Evolutionary conservation across 106 monocot genomes (phyloP).

Genomic region (Narthecium ossifragum): DNA sequence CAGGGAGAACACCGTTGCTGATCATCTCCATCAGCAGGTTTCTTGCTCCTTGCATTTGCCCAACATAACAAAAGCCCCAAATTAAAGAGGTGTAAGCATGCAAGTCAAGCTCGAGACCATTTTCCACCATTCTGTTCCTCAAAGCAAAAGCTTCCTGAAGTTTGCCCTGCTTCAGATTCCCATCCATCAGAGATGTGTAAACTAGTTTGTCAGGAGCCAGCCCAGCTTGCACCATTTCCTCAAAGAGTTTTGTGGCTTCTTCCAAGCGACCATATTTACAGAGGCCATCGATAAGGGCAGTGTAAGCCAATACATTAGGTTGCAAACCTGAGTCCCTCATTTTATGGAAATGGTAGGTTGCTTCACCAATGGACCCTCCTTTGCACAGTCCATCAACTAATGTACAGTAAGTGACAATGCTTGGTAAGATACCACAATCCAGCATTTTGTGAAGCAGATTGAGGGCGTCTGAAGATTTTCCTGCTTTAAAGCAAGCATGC

Average conservation of each 20-base stretch:
- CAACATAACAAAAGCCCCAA: slow-evolving; percentile 66
- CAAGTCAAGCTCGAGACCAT: slow-evolving; percentile 58
- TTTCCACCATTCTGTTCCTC: slow-evolving; percentile 58
- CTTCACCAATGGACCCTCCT: slow-evolving; percentile 64
- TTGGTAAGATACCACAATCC: slow-evolving; percentile 36
- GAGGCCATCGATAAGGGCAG: slow-evolving; percentile 75
- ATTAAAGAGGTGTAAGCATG: slow-evolving; percentile 64
- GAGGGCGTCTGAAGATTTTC: slow-evolving; percentile 62
- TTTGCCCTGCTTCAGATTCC: slow-evolving; percentile 64
- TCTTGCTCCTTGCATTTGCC: slow-evolving; percentile 55
- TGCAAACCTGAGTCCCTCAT: slow-evolving; percentile 61
- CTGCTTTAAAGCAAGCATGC: slow-evolving; percentile 60
- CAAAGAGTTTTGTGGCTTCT: slow-evolving; percentile 51
- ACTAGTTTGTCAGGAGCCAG: slow-evolving; percentile 57
- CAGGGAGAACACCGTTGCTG: slow-evolving; percentile 45
- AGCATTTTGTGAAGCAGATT: slow-evolving; percentile 46
- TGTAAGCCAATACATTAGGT: slow-evolving; percentile 60
- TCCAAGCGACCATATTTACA: slow-evolving; percentile 51
- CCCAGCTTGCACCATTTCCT: slow-evolving; percentile 57
- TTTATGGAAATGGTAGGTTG: slow-evolving; percentile 57
- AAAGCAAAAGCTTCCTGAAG: slow-evolving; percentile 55
- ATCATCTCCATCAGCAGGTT: slow-evolving; percentile 61
- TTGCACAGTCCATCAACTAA: slow-evolving; percentile 91
- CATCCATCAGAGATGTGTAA: slow-evolving; percentile 71
- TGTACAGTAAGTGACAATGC: slow-evolving; percentile 65